Percentiles rank a stretch among this genome's conserved stretches.
phyloP scores from a whole-genome alignment of 2,329 filamentous ascomycete species.

The Oidium heveae region DNA sequence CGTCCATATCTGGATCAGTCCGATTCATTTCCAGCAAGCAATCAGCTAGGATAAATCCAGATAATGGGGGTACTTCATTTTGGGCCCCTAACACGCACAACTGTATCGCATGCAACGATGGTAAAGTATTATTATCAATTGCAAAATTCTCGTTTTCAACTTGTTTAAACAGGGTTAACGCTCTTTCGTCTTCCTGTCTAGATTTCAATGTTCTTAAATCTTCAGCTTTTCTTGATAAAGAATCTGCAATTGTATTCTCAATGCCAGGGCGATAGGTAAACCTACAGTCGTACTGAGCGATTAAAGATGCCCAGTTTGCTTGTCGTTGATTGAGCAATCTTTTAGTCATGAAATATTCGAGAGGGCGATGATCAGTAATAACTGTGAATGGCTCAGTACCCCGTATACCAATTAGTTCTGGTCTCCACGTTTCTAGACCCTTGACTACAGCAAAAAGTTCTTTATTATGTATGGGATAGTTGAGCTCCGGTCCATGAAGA shows the following conservation, averaged over 20 bases:
- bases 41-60: no score
- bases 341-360: neutral
- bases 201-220: no score
- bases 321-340: neutral
- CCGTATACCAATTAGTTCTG: neutral
- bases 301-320: neutral
- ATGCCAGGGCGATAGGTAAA: neutral
- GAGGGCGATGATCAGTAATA: neutral
- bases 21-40: no score
- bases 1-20: no score
- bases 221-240: no score
- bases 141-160: no score
- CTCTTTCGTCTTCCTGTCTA: no score
- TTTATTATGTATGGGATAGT: neutral
- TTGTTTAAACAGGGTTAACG: no score
- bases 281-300: neutral
- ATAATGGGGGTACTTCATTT: no score
- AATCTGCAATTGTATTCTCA: neutral
- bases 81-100: no score
- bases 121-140: no score
- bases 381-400: neutral
- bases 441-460: neutral
- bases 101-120: no score
- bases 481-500: neutral
- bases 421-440: neutral